A percentile compares a stretch with the other conserved stretches of the same genome.
phyloP scores from a whole-genome alignment of 441 rosid genomes.

The Jatropha multifida region DNA sequence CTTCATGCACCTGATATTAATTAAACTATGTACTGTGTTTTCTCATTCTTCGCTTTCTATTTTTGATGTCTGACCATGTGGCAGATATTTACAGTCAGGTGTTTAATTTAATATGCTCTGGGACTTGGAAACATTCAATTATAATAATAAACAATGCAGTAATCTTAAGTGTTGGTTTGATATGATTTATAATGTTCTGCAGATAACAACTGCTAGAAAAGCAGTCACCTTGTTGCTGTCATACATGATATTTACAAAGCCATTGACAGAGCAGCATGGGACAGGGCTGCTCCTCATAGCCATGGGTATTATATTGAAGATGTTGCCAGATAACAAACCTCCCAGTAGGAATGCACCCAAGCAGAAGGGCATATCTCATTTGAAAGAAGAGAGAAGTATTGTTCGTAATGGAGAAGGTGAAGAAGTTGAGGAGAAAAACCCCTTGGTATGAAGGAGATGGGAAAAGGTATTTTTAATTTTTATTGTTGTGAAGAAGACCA shows the following conservation, averaged over 20 bases:
- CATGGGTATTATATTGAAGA: constrained; percentile 75
- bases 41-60: neutral
- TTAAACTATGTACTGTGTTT: neutral
- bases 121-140: neutral
- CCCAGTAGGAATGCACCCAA: constrained; percentile 27
- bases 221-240: constrained; percentile 73
- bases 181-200: constrained; percentile 12
- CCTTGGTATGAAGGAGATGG: constrained; percentile 48
- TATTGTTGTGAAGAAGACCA: constrained; percentile 36
- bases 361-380: constrained; percentile 30
- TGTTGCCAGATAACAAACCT: constrained; percentile 60
- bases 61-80: neutral
- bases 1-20: neutral
- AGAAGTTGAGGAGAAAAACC: constrained; percentile 49
- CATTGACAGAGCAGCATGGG: constrained; percentile 73
- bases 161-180: constrained; percentile 4
- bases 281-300: constrained; percentile 66
- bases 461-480: constrained; percentile 48
- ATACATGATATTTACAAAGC: constrained; percentile 83
- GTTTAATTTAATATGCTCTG: neutral
- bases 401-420: constrained; percentile 17
- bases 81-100: neutral
- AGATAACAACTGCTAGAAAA: constrained; percentile 87
- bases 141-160: no score
- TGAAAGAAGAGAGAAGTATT: constrained; percentile 23